Conservation (phyloP, 139 green algal genomes). For the Auxenochlorella protothecoides region DNA sequence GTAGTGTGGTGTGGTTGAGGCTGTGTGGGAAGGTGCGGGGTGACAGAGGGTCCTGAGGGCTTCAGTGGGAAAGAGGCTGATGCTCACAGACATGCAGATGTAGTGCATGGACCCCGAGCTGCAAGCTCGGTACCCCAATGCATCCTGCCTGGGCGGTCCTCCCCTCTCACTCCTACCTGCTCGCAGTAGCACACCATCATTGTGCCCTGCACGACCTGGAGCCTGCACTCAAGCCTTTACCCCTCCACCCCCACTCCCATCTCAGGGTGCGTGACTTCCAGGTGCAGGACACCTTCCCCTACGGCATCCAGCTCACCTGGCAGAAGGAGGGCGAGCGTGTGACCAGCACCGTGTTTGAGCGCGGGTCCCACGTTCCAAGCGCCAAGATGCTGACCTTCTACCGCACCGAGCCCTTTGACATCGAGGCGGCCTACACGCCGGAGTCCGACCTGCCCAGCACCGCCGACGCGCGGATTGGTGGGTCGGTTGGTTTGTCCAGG, state of each 20-base stretch:
- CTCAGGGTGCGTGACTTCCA: conserved; percentile 91
- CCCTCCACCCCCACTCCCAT: not conserved
- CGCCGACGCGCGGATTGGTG: conserved; percentile 25
- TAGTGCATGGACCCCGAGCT: no score
- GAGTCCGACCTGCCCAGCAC: conserved; percentile 47
- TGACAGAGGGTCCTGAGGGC: no score
- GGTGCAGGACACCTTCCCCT: conserved; percentile 80
- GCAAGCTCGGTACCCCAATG: no score
- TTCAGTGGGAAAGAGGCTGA: no score
- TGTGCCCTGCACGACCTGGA: no score
- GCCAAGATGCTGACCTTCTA: conserved; percentile 91
- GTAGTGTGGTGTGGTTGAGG: no score
- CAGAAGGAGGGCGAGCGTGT: conserved; percentile 61
- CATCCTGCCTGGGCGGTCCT: no score
- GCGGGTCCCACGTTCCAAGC: conserved; percentile 57
- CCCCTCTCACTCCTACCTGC: no score
- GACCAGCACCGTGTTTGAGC: conserved; percentile 58
- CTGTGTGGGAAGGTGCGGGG: no score
- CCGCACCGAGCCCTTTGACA: conserved; percentile 45
- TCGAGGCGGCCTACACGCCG: conserved; percentile 60
- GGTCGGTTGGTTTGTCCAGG: not conserved
- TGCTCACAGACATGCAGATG: no score
- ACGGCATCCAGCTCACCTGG: conserved; percentile 72
- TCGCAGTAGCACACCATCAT: no score
- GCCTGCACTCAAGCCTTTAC: not conserved